Evolutionary conservation across 2,329 filamentous ascomycete species (phyloP).

Genomic region (Aschersonia sp.): DNA sequence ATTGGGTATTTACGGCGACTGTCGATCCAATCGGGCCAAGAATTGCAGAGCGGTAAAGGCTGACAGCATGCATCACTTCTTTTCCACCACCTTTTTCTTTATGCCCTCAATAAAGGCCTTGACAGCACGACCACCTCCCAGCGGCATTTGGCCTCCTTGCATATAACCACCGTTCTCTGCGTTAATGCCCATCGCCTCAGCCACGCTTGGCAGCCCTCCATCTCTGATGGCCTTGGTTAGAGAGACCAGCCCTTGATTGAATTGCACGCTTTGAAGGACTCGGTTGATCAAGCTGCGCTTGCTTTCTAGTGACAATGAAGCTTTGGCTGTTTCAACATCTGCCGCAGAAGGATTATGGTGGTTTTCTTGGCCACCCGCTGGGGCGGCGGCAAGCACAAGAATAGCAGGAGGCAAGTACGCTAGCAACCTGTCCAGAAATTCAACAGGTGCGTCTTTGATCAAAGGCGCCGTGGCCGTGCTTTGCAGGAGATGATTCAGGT

Average conservation of each 20-base stretch:
- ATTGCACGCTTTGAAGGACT: conserved; percentile 80
- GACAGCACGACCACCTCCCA: conserved; percentile 79
- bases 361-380: conserved; percentile 36
- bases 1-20: no score
- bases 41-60: no score
- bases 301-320: conserved; percentile 56
- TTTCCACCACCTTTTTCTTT: conserved; percentile 59
- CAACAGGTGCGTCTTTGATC: conserved; percentile 49
- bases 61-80: conserved; percentile 13
- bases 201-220: conserved; percentile 78
- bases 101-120: conserved; percentile 85
- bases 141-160: conserved; percentile 61
- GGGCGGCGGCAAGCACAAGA: conserved; percentile 58
- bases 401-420: conserved; percentile 65
- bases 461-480: conserved; percentile 65
- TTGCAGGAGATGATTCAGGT: conserved; percentile 73
- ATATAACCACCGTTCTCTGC: conserved; percentile 78
- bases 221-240: conserved; percentile 80
- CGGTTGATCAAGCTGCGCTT: conserved; percentile 71
- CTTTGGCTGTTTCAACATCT: conserved; percentile 56
- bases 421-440: conserved; percentile 60
- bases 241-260: conserved; percentile 72
- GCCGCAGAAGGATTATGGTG: conserved; percentile 54
- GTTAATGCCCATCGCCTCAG: conserved; percentile 68
- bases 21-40: no score